Percentiles rank a stretch among this genome's conserved stretches.
phyloP scores from a whole-genome alignment of 2,329 filamentous ascomycete genomes.

The Neopestalotiopsis sp. region DNA sequence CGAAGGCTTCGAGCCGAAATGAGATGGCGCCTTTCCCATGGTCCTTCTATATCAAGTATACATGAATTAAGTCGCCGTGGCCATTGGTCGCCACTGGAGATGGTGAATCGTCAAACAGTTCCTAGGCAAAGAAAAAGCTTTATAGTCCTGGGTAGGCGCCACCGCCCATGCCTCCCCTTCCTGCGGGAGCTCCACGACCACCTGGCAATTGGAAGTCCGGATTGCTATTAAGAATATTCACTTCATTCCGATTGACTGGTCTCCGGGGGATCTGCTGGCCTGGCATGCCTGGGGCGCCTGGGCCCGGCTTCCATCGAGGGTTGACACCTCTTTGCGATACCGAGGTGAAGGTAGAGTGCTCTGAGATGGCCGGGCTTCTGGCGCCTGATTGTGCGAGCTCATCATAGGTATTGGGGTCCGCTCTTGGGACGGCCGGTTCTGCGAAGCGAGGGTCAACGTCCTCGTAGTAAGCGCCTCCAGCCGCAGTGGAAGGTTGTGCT shows the following conservation, averaged over 20 bases:
- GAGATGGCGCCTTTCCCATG: not conserved
- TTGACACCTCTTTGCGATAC: conserved; percentile 89
- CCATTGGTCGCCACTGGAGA: not conserved
- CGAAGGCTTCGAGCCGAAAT: not conserved
- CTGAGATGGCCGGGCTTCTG: conserved; percentile 77
- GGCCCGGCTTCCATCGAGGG: conserved; percentile 77
- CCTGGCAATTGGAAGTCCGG: conserved; percentile 82
- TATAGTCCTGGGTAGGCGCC: conserved; percentile 56
- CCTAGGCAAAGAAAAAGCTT: conserved; percentile 13
- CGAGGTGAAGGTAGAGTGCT: conserved; percentile 86
- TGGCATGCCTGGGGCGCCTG: conserved; percentile 50
- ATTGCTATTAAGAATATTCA: conserved; percentile 78
- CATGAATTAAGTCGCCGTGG: conserved; percentile 12
- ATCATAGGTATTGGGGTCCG: conserved; percentile 60
- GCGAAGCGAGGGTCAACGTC: conserved; percentile 91
- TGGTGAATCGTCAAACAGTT: conserved; percentile 3
- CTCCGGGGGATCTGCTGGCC: conserved; percentile 50
- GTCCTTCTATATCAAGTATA: conserved; percentile 15
- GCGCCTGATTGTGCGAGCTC: conserved; percentile 61
- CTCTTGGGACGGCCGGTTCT: conserved; percentile 35
- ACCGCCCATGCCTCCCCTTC: conserved; percentile 41
- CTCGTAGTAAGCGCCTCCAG: conserved; percentile 75
- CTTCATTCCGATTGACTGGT: conserved; percentile 64
- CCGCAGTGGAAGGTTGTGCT: conserved; percentile 32
- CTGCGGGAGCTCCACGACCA: conserved; percentile 35